These are phyloP conservation scores for Hylodesmum podocarpum DNA, from an alignment of 306 rosid species.

Conservation along the genomic window DNA sequence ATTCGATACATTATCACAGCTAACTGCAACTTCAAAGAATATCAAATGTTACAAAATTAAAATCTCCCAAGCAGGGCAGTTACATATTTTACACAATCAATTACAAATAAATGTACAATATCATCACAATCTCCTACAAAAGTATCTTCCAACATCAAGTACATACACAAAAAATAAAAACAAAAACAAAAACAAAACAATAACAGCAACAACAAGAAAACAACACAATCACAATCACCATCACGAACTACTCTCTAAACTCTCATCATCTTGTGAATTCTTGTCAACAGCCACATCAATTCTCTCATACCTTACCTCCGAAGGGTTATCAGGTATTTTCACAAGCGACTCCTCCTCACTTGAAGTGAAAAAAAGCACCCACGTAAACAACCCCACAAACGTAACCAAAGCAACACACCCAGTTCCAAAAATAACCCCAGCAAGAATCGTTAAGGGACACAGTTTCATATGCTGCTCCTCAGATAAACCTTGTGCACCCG, in stretches of 20 bases:
- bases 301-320: constrained; percentile 60
- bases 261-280: constrained; percentile 11
- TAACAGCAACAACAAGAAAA: not conserved
- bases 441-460: constrained; percentile 47
- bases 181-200: not conserved
- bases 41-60: not conserved
- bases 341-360: constrained; percentile 33
- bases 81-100: constrained; percentile 2
- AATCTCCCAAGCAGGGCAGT: not conserved
- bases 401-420: constrained; percentile 59
- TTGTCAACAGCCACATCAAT: constrained; percentile 65
- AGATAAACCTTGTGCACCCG: constrained; percentile 35
- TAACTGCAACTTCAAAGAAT: not conserved
- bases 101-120: constrained; percentile 12
- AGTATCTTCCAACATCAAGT: constrained; percentile 2
- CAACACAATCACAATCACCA: not conserved
- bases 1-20: not conserved
- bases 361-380: constrained; percentile 51
- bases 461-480: constrained; percentile 1
- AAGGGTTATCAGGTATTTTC: constrained; percentile 33
- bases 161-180: not conserved
- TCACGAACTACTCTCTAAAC: constrained; percentile 17
- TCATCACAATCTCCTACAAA: constrained; percentile 23
- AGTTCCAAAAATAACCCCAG: constrained; percentile 58
- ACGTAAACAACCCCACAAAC: constrained; percentile 54